These are phyloP conservation scores for Penicillium paneum DNA, from an alignment of 2,329 filamentous ascomycete species.

Conservation along the genomic window DNA sequence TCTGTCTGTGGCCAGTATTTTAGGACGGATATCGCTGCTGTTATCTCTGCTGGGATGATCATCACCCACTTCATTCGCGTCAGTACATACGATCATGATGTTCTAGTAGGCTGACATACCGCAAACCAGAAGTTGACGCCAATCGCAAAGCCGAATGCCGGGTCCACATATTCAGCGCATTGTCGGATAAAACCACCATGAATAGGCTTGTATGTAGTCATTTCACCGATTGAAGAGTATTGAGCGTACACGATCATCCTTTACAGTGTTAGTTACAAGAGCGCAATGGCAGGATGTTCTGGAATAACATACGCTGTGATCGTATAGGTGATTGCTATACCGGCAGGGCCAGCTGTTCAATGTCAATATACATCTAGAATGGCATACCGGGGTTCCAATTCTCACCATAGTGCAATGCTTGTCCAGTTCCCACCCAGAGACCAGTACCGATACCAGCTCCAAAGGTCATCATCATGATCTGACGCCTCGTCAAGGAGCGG, in stretches of 20 bases:
- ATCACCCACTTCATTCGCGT: constrained; percentile 27
- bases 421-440: constrained; percentile 38
- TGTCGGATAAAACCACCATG: constrained; percentile 36
- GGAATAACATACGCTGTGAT: constrained; percentile 23
- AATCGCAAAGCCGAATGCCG: constrained; percentile 34
- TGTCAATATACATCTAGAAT: background rate
- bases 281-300: background rate
- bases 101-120: constrained; percentile 9
- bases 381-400: background rate
- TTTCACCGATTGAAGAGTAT: constrained; percentile 35
- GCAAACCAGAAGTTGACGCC: constrained; percentile 38
- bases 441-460: constrained; percentile 38
- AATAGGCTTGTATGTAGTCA: constrained; percentile 32
- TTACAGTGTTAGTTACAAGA: background rate
- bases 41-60: constrained; percentile 36
- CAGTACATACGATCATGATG: background rate
- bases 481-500: constrained; percentile 30
- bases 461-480: constrained; percentile 42
- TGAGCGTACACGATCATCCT: constrained; percentile 35
- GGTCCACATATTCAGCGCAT: constrained; percentile 33
- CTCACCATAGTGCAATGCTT: constrained; percentile 32
- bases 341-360: constrained; percentile 30
- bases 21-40: constrained; percentile 33
- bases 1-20: constrained; percentile 33
- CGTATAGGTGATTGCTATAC: constrained; percentile 34